phyloP scores from a whole-genome alignment of 768 basidiomycete species.

The Udeniomyces megalosporus region DNA sequence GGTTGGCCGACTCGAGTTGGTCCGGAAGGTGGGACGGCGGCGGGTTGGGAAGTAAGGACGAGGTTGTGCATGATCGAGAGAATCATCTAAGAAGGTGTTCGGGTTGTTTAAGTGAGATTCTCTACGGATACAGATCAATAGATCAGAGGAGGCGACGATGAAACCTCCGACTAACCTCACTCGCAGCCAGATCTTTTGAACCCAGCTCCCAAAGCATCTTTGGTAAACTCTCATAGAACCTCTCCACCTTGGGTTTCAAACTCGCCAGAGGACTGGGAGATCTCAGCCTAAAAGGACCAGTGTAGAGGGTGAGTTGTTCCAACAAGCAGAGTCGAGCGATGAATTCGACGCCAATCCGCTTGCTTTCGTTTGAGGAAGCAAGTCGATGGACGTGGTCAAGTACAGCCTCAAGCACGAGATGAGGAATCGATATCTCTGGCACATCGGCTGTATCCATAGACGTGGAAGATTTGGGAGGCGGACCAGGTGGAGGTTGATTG shows the following conservation, averaged over 20 bases:
- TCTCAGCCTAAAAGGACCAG: slow-evolving; percentile 35
- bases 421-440: slow-evolving; percentile 13
- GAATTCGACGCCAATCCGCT: slow-evolving; percentile 57
- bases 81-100: slow-evolving; percentile 29
- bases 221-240: slow-evolving; percentile 64
- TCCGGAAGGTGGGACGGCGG: too few relatives aligned
- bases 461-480: slow-evolving; percentile 1
- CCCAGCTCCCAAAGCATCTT: slow-evolving; percentile 74
- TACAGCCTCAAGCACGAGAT: slow-evolving; percentile 39
- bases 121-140: too few relatives aligned
- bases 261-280: neutral
- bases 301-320: slow-evolving; percentile 41
- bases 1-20: too few relatives aligned
- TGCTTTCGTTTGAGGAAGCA: slow-evolving; percentile 46
- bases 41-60: neutral
- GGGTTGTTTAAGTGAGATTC: too few relatives aligned
- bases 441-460: neutral
- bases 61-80: slow-evolving; percentile 43
- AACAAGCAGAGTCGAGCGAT: slow-evolving; percentile 55
- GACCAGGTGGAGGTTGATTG: slow-evolving; percentile 26
- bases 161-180: slow-evolving; percentile 48
- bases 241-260: slow-evolving; percentile 22
- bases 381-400: slow-evolving; percentile 50
- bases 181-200: slow-evolving; percentile 38
- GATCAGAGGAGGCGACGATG: neutral